These are phyloP conservation scores for Leptographium wingfieldii DNA, from an alignment of 2,329 filamentous ascomycete genomes.

Conservation along the genomic window DNA sequence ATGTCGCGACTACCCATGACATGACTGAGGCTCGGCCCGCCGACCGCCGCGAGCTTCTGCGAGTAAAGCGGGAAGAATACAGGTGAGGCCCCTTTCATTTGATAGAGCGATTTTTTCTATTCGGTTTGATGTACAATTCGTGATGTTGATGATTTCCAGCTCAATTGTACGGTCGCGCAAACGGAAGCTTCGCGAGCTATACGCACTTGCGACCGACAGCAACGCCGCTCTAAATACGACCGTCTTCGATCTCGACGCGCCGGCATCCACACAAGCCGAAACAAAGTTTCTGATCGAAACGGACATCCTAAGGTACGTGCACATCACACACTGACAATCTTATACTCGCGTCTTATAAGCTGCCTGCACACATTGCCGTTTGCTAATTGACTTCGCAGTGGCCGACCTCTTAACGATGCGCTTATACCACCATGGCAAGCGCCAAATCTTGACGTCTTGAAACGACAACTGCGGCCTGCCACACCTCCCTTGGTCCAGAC, in stretches of 20 bases:
- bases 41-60: slow-evolving; percentile 54
- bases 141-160: slow-evolving; percentile 36
- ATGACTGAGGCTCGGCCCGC: slow-evolving; percentile 58
- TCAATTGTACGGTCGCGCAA: slow-evolving; percentile 73
- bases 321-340: slow-evolving; percentile 8
- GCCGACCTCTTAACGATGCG: slow-evolving; percentile 36
- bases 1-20: slow-evolving; percentile 56
- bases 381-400: slow-evolving; percentile 23
- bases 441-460: slow-evolving; percentile 30
- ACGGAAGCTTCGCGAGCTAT: slow-evolving; percentile 82
- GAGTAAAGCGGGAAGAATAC: slow-evolving; percentile 50
- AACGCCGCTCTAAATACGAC: slow-evolving; percentile 47
- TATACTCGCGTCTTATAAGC: not conserved
- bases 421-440: slow-evolving; percentile 37
- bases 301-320: slow-evolving; percentile 48
- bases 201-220: slow-evolving; percentile 61
- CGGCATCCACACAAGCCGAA: slow-evolving; percentile 37
- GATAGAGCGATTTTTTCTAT: slow-evolving; percentile 39
- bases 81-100: slow-evolving; percentile 35
- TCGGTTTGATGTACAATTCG: slow-evolving; percentile 31
- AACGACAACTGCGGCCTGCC: slow-evolving; percentile 21
- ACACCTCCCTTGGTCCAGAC: slow-evolving; percentile 14
- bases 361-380: not conserved
- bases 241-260: slow-evolving; percentile 44
- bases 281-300: slow-evolving; percentile 42